Base-by-base conservation (phyloP, 805 yeast genomes). In the Lipomyces starkeyi region DNA sequence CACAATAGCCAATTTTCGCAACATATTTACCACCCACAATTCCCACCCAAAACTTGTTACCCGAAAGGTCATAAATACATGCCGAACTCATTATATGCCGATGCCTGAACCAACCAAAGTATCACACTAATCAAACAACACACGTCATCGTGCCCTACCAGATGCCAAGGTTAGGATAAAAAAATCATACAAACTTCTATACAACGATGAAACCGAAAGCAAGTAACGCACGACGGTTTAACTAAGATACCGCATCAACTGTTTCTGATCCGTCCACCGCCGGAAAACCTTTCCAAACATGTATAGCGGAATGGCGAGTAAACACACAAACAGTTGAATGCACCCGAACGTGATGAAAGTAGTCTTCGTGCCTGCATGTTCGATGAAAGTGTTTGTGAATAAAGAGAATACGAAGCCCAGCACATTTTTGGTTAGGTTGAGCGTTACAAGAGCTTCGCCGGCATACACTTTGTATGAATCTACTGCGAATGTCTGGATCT, bases 381-480 rank as follows among this genome's bases (percentile, higher is more conserved):
- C 80, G 55, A 81, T 76, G 66, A 85, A 86, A 35, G 77, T 70
- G 62, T 84, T 85, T 73, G 85, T 87, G 77, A 87, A 87, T 32
- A 87, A 78, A 4, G 89, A 85, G 72, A 87, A 87, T 17, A 82
- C 73, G 69, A 87, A 85, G 2, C 43, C 62, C 1, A 69, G 60
- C 9, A 84, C 76, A 71, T 87, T 87, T 76, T 87, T 87, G 63
- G 81, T 76, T 61, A 87, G 78, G 74, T 86, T 87, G 63, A 87
- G 79, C 6, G 88, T 80, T 2, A 87, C 90, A 43, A 87, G 78
- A 0, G 87, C 81, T 73, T 87, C 90, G 2, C 86, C 81, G 0
- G 90, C 88, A 78, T 82, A 85, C 80, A 82, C 79, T 66, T 83
- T 83, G 75, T 87, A 86, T 13, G 84, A 81, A 74, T 87, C 90